phyloP scores from a whole-genome alignment of 164 flowering plant species.

The Tetracentron sinense region DNA sequence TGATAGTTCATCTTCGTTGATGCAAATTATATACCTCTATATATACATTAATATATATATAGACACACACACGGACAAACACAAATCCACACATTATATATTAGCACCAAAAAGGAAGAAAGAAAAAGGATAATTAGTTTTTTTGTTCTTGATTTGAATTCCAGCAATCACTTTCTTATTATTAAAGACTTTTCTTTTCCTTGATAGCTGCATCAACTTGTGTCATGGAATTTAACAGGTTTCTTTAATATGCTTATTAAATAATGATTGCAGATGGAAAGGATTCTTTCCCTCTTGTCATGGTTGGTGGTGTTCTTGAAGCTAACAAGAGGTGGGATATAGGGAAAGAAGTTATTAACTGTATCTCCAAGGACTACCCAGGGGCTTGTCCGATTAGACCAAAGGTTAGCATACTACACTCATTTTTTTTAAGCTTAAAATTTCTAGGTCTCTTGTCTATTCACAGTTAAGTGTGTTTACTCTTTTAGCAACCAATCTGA shows the following conservation, averaged over 20 bases:
- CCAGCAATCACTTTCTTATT: too few relatives aligned
- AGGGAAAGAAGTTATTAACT: conserved; percentile 64
- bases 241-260: not conserved
- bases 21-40: too few relatives aligned
- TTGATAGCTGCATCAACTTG: not conserved
- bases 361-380: conserved; percentile 57
- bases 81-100: too few relatives aligned
- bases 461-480: not conserved
- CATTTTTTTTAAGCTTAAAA: not conserved
- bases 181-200: not conserved
- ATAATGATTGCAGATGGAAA: conserved; percentile 61
- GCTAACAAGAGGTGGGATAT: conserved; percentile 87
- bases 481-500: not conserved
- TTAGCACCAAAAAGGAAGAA: too few relatives aligned
- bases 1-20: not conserved
- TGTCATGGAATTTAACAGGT: not conserved
- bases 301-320: conserved; percentile 97
- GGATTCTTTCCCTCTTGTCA: conserved; percentile 71
- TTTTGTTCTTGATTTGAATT: too few relatives aligned
- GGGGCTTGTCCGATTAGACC: conserved; percentile 74
- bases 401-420: conserved; percentile 49
- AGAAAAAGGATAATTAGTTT: too few relatives aligned
- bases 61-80: too few relatives aligned
- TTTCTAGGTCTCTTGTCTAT: not conserved
- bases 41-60: too few relatives aligned